Conservation (phyloP, 2,329 filamentous ascomycete genomes). For the Dactylellina cionopaga region DNA sequence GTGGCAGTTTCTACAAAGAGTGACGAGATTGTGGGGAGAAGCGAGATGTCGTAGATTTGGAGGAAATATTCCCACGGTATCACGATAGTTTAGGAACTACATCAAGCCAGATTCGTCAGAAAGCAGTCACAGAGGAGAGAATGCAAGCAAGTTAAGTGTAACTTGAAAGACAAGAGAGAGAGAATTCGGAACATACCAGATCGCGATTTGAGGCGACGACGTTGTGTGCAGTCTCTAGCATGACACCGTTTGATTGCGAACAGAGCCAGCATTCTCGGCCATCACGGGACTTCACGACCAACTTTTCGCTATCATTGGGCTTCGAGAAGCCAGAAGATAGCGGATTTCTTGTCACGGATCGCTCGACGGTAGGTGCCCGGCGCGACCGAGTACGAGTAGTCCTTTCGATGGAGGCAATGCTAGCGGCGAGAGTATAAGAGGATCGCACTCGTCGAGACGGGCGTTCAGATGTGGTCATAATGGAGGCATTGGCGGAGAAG, state of each 20-base stretch:
- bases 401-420: slow-evolving; percentile 42
- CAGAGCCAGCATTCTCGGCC: slow-evolving; percentile 49
- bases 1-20: slow-evolving; percentile 47
- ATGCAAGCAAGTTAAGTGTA: background rate
- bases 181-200: slow-evolving; percentile 28
- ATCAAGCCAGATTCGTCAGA: slow-evolving; percentile 26
- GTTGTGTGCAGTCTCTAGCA: slow-evolving; percentile 47
- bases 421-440: slow-evolving; percentile 44
- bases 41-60: slow-evolving; percentile 48
- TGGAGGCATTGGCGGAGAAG: slow-evolving; percentile 45
- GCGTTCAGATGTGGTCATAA: slow-evolving; percentile 38
- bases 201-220: slow-evolving; percentile 49
- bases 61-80: slow-evolving; percentile 46
- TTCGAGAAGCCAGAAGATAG: slow-evolving; percentile 47
- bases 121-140: slow-evolving; percentile 29
- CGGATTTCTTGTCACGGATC: slow-evolving; percentile 48
- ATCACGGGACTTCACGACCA: slow-evolving; percentile 45
- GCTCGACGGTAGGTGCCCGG: slow-evolving; percentile 19
- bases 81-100: slow-evolving; percentile 46
- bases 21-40: slow-evolving; percentile 49
- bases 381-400: slow-evolving; percentile 33
- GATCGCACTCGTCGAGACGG: slow-evolving; percentile 36
- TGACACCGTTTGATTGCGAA: slow-evolving; percentile 35
- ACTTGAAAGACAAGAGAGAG: background rate
- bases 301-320: slow-evolving; percentile 47